Conservation (phyloP, 495 filamentous ascomycete species). For the Penicillium ucsense region DNA sequence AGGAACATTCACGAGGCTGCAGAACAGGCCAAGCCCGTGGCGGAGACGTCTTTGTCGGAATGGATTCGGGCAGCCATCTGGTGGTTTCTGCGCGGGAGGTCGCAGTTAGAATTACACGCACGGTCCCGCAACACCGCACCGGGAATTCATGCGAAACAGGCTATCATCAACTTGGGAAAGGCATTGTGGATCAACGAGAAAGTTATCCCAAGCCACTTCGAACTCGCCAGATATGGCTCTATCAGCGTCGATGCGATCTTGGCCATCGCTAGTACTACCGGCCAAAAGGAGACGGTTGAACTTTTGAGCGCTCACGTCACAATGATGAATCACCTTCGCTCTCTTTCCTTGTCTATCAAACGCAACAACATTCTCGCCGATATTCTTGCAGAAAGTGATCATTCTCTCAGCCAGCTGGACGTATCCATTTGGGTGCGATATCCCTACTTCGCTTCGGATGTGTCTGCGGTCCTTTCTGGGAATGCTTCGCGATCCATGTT, state of each 20-base stretch:
- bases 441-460: constrained; percentile 58
- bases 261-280: constrained; percentile 35
- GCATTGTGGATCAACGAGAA: constrained; percentile 69
- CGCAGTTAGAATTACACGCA: constrained; percentile 59
- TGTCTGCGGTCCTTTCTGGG: constrained; percentile 55
- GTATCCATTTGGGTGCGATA: constrained; percentile 67
- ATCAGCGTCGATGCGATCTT: constrained; percentile 36
- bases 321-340: constrained; percentile 54
- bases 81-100: constrained; percentile 81
- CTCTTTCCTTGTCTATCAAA: constrained; percentile 71
- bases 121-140: constrained; percentile 42
- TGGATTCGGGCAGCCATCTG: constrained; percentile 64
- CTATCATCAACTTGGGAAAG: constrained; percentile 72
- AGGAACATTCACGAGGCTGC: constrained; percentile 61
- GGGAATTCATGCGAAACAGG: constrained; percentile 41
- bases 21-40: constrained; percentile 55
- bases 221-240: constrained; percentile 37
- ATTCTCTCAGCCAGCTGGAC: constrained; percentile 57
- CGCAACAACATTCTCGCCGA: constrained; percentile 65
- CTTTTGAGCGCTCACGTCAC: constrained; percentile 44
- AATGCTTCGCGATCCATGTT: constrained; percentile 40
- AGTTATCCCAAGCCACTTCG: constrained; percentile 46
- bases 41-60: constrained; percentile 47
- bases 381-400: constrained; percentile 22
- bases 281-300: constrained; percentile 36